Evolutionary conservation across 805 yeast species (phyloP).

Genomic region (Ogataea polymorpha): DNA sequence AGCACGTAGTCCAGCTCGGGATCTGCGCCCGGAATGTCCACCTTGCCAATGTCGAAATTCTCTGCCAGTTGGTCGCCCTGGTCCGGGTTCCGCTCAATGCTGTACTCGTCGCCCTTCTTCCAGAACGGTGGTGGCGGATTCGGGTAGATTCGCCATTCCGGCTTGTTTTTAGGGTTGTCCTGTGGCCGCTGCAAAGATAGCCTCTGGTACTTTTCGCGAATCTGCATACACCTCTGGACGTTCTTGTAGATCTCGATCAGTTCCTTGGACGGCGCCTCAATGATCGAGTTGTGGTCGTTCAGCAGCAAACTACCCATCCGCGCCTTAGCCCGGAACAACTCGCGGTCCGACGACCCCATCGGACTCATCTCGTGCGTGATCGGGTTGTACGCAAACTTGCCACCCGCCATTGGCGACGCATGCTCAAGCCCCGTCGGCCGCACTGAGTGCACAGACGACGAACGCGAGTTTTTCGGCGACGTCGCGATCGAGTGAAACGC

Average conservation of each 20-base stretch:
- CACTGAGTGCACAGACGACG: constrained; percentile 24
- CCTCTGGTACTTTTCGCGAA: constrained; percentile 73
- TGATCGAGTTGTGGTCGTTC: constrained; percentile 45
- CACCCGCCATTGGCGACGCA: constrained; percentile 36
- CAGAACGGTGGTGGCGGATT: constrained; percentile 91
- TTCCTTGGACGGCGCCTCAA: constrained; percentile 66
- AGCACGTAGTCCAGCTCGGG: constrained; percentile 39
- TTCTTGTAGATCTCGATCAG: constrained; percentile 59
- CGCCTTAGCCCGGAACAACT: constrained; percentile 25
- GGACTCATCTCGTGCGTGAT: constrained; percentile 29
- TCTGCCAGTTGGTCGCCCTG: constrained; percentile 37
- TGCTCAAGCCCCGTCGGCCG: constrained; percentile 36
- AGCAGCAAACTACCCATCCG: constrained; percentile 46
- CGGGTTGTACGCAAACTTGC: constrained; percentile 27
- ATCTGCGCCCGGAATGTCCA: constrained; percentile 52
- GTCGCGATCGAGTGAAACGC: constrained; percentile 49
- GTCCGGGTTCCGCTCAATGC: constrained; percentile 14
- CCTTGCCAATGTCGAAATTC: constrained; percentile 57
- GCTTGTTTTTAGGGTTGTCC: constrained; percentile 81
- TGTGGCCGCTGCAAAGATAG: constrained; percentile 68
- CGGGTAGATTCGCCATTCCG: constrained; percentile 81
- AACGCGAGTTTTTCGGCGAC: constrained; percentile 28
- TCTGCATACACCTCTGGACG: constrained; percentile 61
- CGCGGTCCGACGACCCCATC: constrained; percentile 3
- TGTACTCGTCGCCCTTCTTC: constrained; percentile 40